Conservation (phyloP, 2,329 filamentous ascomycete genomes). For the Sphaceloma murrayae region DNA sequence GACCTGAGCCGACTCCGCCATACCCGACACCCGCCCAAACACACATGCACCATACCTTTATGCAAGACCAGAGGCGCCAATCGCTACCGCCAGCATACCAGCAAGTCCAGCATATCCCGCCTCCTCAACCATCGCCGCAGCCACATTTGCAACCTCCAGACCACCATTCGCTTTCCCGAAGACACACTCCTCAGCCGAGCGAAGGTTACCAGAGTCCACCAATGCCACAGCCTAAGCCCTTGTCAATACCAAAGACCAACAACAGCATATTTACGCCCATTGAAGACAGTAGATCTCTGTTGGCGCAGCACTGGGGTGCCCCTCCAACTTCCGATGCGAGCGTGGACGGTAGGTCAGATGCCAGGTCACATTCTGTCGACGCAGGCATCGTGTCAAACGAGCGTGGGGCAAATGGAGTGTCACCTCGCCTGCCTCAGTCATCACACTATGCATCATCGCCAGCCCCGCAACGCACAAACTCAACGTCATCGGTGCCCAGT, state of each 20-base stretch:
- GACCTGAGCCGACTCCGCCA: constrained; percentile 24
- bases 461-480: constrained; percentile 42
- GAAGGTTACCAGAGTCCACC: constrained; percentile 46
- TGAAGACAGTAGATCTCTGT: constrained; percentile 79
- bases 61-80: constrained; percentile 65
- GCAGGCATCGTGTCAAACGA: constrained; percentile 46
- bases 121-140: constrained; percentile 46
- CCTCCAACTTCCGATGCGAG: constrained; percentile 44
- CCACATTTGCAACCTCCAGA: constrained; percentile 41
- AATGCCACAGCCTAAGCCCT: constrained; percentile 55
- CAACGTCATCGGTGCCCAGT: constrained; percentile 56
- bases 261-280: constrained; percentile 97
- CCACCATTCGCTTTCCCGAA: constrained; percentile 32
- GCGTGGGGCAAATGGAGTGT: constrained; percentile 36
- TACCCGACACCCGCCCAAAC: constrained; percentile 31
- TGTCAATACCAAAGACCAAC: constrained; percentile 57
- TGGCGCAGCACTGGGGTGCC: constrained; percentile 65
- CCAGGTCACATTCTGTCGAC: constrained; percentile 57
- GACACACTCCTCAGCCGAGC: constrained; percentile 41
- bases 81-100: constrained; percentile 66
- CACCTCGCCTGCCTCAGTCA: constrained; percentile 46
- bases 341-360: constrained; percentile 34
- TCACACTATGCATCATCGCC: constrained; percentile 25
- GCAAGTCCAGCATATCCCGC: constrained; percentile 51
- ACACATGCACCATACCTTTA: constrained; percentile 57